Evolutionary conservation across 2,329 filamentous ascomycete species (phyloP).

Genomic region (Pseudogymnoascus sp.): DNA sequence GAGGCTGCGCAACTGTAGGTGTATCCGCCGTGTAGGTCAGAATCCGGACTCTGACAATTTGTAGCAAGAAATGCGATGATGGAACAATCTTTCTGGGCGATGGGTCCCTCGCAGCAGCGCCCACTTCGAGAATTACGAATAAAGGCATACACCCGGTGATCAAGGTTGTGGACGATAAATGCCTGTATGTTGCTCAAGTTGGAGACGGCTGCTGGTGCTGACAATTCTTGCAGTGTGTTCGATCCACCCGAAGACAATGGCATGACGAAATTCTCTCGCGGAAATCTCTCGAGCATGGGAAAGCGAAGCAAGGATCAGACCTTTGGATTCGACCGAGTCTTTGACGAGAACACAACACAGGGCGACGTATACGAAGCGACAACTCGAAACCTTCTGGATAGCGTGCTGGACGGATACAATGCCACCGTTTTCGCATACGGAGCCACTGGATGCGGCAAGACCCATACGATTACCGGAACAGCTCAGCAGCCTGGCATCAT

Average conservation of each 20-base stretch:
- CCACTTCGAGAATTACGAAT: conserved; percentile 73
- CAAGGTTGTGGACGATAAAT: conserved; percentile 93
- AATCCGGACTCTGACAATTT: conserved; percentile 15
- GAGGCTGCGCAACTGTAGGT: conserved; percentile 83
- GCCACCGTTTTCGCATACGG: conserved; percentile 98
- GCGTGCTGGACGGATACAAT: conserved; percentile 94
- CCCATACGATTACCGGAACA: conserved; percentile 92
- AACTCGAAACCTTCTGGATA: conserved; percentile 82
- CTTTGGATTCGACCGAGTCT: conserved; percentile 92
- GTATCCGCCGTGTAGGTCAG: not conserved
- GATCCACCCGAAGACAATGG: conserved; percentile 94
- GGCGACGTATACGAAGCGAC: conserved; percentile 93
- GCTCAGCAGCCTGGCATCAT: conserved; percentile 92
- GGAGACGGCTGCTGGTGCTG: conserved; percentile 1
- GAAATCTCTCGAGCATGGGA: conserved; percentile 65
- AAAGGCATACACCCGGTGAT: conserved; percentile 86
- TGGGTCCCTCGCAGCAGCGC: conserved; percentile 81
- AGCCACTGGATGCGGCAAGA: conserved; percentile 96
- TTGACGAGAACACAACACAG: conserved; percentile 90
- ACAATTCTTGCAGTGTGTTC: conserved; percentile 60
- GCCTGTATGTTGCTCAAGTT: conserved; percentile 57
- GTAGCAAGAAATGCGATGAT: conserved; percentile 57
- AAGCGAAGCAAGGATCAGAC: conserved; percentile 97
- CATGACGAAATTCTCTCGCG: conserved; percentile 76
- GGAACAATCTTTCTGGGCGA: conserved; percentile 90